Evolutionary conservation across 192 early-diverging fungal genomes (phyloP).

Genomic region (Coemansia sp.): DNA sequence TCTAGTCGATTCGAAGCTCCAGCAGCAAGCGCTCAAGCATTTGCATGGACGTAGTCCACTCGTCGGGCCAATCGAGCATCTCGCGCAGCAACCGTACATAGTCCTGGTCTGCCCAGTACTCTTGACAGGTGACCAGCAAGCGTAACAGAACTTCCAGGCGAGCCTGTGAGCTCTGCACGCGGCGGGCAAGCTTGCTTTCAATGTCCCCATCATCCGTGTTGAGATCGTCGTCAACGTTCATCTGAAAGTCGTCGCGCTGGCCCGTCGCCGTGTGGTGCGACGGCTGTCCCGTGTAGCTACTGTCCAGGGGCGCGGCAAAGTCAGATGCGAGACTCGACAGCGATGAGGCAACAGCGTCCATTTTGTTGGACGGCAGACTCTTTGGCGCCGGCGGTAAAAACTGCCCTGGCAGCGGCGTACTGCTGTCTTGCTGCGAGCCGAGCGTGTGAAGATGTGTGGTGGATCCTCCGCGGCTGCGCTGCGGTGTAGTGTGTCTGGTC

Average conservation of each 20-base stretch:
- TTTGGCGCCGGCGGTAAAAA: not conserved
- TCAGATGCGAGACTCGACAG: not conserved
- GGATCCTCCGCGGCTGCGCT: conserved; percentile 43
- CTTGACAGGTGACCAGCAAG: conserved; percentile 39
- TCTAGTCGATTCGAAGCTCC: conserved; percentile 43
- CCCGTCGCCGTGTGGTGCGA: not conserved
- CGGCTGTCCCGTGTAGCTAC: not conserved
- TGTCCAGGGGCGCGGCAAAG: not conserved
- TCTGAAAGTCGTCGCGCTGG: conserved; percentile 7
- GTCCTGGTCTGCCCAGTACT: conserved; percentile 54
- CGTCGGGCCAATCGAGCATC: conserved; percentile 51
- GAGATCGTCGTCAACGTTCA: conserved; percentile 29
- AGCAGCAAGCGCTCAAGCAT: conserved; percentile 50
- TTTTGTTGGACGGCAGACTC: conserved; percentile 6
- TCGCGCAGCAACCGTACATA: conserved; percentile 39
- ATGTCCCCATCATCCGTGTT: conserved; percentile 19
- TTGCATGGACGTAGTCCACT: conserved; percentile 55
- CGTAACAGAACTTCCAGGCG: conserved; percentile 34
- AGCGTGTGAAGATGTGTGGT: conserved; percentile 16
- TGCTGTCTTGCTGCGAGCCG: not conserved
- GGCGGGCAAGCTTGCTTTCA: conserved; percentile 29
- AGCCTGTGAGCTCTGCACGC: conserved; percentile 36
- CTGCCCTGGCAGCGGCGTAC: not conserved
- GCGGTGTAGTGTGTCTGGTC: conserved; percentile 42
- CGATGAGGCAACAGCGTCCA: conserved; percentile 9